Evolutionary conservation across 495 filamentous ascomycete genomes (phyloP).

Genomic region (Penicillium bialowiezense): DNA sequence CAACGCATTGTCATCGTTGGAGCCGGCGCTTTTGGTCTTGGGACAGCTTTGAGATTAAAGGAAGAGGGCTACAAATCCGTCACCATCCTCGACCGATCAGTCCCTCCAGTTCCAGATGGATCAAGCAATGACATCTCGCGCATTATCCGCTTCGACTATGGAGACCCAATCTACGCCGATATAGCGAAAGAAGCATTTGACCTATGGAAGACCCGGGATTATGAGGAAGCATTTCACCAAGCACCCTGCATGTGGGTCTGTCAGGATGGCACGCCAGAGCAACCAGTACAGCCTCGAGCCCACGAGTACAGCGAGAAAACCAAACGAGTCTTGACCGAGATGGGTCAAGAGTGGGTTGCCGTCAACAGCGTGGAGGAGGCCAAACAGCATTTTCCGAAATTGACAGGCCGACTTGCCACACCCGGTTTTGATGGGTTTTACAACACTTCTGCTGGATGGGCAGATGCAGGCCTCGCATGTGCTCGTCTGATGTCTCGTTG

Average conservation of each 20-base stretch:
- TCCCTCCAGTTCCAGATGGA: slow-evolving; percentile 56
- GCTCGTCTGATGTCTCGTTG: slow-evolving; percentile 45
- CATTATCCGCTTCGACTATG: slow-evolving; percentile 72
- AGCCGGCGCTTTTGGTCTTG: slow-evolving; percentile 67
- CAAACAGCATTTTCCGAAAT: slow-evolving; percentile 44
- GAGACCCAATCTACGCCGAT: slow-evolving; percentile 59
- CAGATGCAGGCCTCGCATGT: slow-evolving; percentile 67
- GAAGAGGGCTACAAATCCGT: slow-evolving; percentile 52
- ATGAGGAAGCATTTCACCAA: slow-evolving; percentile 31
- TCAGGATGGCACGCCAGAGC: slow-evolving; percentile 21
- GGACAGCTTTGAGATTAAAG: slow-evolving; percentile 58
- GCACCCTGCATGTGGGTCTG: slow-evolving; percentile 28
- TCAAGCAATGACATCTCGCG: slow-evolving; percentile 67
- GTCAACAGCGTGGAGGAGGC: slow-evolving; percentile 36
- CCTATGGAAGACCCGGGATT: slow-evolving; percentile 57
- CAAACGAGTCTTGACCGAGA: slow-evolving; percentile 39
- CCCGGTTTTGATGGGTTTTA: slow-evolving; percentile 67
- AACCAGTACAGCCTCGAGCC: slow-evolving; percentile 43
- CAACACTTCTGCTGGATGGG: slow-evolving; percentile 71
- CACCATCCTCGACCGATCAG: slow-evolving; percentile 61
- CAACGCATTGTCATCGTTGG: slow-evolving; percentile 63
- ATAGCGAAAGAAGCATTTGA: slow-evolving; percentile 62
- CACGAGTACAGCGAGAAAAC: slow-evolving; percentile 34
- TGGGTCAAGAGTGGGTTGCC: slow-evolving; percentile 28
- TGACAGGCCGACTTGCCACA: slow-evolving; percentile 30